phyloP scores from a whole-genome alignment of 768 basidiomycete species.

The Leccinum incarnatum region DNA sequence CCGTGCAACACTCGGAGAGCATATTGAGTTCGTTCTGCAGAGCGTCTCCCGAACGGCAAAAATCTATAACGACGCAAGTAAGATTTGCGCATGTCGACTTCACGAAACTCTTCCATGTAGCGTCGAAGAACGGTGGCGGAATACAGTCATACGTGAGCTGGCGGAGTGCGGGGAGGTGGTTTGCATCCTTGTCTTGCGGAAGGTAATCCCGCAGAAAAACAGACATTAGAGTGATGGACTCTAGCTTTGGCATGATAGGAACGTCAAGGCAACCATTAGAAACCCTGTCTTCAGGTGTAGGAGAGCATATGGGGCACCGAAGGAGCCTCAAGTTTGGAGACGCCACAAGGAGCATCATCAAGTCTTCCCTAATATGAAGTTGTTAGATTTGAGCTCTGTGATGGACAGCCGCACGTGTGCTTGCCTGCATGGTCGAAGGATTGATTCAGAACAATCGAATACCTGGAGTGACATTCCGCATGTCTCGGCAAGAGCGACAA shows the following conservation, averaged over 20 bases:
- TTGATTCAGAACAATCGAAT: conserved; percentile 31
- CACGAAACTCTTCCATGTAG: conserved; percentile 29
- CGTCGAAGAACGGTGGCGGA: conserved; percentile 28
- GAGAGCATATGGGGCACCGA: conserved; percentile 28
- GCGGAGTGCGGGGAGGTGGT: conserved; percentile 29
- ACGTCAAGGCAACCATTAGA: conserved; percentile 19
- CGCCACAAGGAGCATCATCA: conserved; percentile 26
- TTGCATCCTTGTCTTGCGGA: conserved; percentile 25
- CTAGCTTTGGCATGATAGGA: conserved; percentile 27
- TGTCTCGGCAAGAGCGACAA: conserved; percentile 24
- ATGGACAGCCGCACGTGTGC: background rate
- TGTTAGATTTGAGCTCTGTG: background rate
- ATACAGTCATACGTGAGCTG: conserved; percentile 33
- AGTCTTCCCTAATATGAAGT: conserved; percentile 22
- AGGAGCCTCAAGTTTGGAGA: conserved; percentile 29
- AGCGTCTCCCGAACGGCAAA: conserved; percentile 22
- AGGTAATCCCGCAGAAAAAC: conserved; percentile 32
- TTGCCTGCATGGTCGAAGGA: conserved; percentile 30
- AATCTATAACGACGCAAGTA: conserved; percentile 28
- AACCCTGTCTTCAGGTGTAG: conserved; percentile 21
- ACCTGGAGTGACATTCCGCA: conserved; percentile 25
- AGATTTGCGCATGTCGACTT: conserved; percentile 25
- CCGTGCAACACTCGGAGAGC: conserved; percentile 24
- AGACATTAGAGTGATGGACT: conserved; percentile 27
- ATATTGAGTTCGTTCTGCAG: conserved; percentile 27